Percentiles rank a stretch among this genome's conserved stretches.
Evolutionary conservation across 768 basidiomycete species (phyloP).

Genomic region (Pulveroboletus frians): DNA sequence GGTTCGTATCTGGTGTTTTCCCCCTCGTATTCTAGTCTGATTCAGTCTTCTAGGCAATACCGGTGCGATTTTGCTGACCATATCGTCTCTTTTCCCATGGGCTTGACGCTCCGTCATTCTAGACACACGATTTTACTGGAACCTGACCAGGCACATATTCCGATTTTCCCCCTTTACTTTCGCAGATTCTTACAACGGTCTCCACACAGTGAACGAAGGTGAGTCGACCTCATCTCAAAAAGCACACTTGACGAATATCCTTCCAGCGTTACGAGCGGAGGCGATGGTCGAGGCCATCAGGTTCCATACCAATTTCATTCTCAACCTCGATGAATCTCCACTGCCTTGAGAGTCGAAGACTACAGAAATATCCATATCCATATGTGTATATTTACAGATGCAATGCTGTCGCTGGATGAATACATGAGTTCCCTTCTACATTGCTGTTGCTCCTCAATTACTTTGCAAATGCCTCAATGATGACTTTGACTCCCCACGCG

Average conservation of each 20-base stretch:
- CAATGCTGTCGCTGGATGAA: not conserved
- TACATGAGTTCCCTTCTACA: not conserved
- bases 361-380: not conserved
- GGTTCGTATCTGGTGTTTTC: constrained; percentile 4
- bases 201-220: constrained; percentile 20
- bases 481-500: constrained; percentile 82
- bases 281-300: constrained; percentile 56
- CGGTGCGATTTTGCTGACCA: constrained; percentile 3
- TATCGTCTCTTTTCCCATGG: not conserved
- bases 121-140: constrained; percentile 20
- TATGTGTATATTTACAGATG: not conserved
- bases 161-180: constrained; percentile 41
- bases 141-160: constrained; percentile 44
- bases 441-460: not conserved
- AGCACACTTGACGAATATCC: not conserved
- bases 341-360: constrained; percentile 1
- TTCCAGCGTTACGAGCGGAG: constrained; percentile 44
- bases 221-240: not conserved
- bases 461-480: constrained; percentile 51
- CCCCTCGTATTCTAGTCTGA: not conserved
- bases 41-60: constrained; percentile 11
- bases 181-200: constrained; percentile 11
- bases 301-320: constrained; percentile 60
- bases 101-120: not conserved
- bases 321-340: constrained; percentile 58